Base-by-base conservation (phyloP, 2,329 filamentous ascomycete species). In the Ascochyta viciae-villosae region DNA sequence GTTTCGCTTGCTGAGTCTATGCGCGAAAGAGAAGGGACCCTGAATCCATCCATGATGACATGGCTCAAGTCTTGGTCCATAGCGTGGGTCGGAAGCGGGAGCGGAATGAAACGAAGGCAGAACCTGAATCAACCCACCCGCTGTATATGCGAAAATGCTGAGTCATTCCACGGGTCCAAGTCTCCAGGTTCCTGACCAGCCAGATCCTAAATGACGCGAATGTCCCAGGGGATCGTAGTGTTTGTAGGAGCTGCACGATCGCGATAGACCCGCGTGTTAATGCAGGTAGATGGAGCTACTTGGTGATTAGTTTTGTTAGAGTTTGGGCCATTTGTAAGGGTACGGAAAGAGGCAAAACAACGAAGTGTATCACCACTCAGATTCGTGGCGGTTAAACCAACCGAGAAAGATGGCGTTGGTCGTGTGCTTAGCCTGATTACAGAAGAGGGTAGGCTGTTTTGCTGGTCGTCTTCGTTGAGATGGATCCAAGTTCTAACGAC, bases 1-100 rank as follows among this genome's bases (percentile, higher is more conserved):
- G 53, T 22, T 34, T 56, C 53, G 38, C 53, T 56, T 27, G 47
- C 53, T n/a, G 48, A 56, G 39, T 56, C 53, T 42, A 51, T 56
- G 33, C 47, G 53, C 23, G 53, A 42, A 33, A 51, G 48, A 4
- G 42, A 26, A 22, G 38, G 31, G 24, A 56, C 37, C 27, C 43
- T 40, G 24, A 24, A 27, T 3, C 38, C 54, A 19, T 48, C 48
- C 9, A 23, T 50, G 22, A 57, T 39, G 38, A 39, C 31, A 23
- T 57, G 19, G 29, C 29, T 34, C 13, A 52, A 13, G 22, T 57
- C 54, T 48, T 44, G 24, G 19, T 47, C 42, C 53, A 56, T 56
- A 38, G 27, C 48, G 29, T 22, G 43, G 38, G 16, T 48, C 42
- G 48, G 38, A 38, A 48, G 26, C 48, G 54, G 43, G 26, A 48